Conservation (phyloP, 495 filamentous ascomycete species). For the Aspergillus conjunctus region DNA sequence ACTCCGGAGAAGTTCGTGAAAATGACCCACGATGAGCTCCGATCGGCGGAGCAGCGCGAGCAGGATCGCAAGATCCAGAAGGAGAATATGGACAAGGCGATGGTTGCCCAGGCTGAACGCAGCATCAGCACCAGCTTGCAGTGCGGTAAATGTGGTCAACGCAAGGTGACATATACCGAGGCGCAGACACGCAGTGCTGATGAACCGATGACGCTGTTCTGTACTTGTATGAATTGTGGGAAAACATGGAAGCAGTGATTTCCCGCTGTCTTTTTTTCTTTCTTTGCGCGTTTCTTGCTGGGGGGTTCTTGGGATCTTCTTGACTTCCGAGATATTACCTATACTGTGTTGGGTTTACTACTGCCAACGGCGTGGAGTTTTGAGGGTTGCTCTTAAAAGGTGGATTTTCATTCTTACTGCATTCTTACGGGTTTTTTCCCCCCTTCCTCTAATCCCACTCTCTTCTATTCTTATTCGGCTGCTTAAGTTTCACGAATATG, state of each 20-base stretch:
- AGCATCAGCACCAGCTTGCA: slow-evolving; percentile 81
- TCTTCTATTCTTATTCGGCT: slow-evolving; percentile 13
- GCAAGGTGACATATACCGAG: slow-evolving; percentile 92
- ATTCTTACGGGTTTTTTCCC: slow-evolving; percentile 16
- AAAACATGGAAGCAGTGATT: slow-evolving; percentile 53
- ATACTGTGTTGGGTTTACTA: slow-evolving; percentile 6
- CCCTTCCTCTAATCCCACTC: slow-evolving; percentile 13
- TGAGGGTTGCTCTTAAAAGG: slow-evolving; percentile 22
- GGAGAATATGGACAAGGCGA: slow-evolving; percentile 93
- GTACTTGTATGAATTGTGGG: slow-evolving; percentile 54
- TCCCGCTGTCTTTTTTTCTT: neutral
- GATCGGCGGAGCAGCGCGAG: slow-evolving; percentile 67
- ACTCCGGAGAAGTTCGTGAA: slow-evolving; percentile 69
- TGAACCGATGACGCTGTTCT: slow-evolving; percentile 56
- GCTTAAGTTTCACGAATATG: neutral
- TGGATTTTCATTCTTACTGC: slow-evolving; percentile 20
- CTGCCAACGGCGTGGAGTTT: slow-evolving; percentile 18
- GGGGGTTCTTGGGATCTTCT: neutral
- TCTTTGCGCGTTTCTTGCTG: slow-evolving; percentile 4
- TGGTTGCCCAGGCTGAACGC: slow-evolving; percentile 86
- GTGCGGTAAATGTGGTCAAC: slow-evolving; percentile 87
- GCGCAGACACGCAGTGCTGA: slow-evolving; percentile 95
- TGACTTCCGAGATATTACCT: slow-evolving; percentile 2
- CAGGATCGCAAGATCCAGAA: slow-evolving; percentile 70
- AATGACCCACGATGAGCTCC: slow-evolving; percentile 76